A percentile compares a stretch with the other conserved stretches of the same genome.
Evolutionary conservation across 2,329 filamentous ascomycete genomes (phyloP).

Genomic region (Rhynchosporium graminicola): DNA sequence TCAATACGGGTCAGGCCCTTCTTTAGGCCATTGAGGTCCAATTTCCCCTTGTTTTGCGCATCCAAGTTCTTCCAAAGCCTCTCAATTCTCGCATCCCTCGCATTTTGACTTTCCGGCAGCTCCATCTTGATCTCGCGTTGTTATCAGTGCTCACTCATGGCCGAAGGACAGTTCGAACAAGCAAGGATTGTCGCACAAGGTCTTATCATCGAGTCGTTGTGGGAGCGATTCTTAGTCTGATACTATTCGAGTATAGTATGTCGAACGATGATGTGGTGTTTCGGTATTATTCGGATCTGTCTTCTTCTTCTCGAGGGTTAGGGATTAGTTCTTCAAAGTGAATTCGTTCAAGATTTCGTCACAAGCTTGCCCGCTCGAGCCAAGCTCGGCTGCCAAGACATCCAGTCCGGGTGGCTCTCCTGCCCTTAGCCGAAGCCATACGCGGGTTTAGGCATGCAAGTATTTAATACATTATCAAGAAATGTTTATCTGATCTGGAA

Average conservation of each 20-base stretch:
- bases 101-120: conserved; percentile 74
- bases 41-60: conserved; percentile 70
- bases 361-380: conserved; percentile 15
- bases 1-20: conserved; percentile 85
- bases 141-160: conserved; percentile 35
- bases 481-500: no score
- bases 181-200: conserved; percentile 1
- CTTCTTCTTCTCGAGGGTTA: background rate
- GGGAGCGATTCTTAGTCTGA: background rate
- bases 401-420: background rate
- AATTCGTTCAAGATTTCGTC: background rate
- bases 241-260: background rate
- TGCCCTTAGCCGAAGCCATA: conserved; percentile 1
- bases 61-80: conserved; percentile 84
- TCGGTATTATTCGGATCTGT: background rate
- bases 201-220: conserved; percentile 20
- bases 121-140: conserved; percentile 46
- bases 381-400: conserved; percentile 5
- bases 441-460: background rate
- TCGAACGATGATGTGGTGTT: background rate
- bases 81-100: conserved; percentile 79
- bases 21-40: conserved; percentile 83
- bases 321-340: no score
- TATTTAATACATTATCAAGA: no score
- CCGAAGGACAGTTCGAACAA: conserved; percentile 6